These are phyloP conservation scores for Phytophthora megakarya DNA, from an alignment of 352 stramenopile genomes.

Conservation along the genomic window DNA sequence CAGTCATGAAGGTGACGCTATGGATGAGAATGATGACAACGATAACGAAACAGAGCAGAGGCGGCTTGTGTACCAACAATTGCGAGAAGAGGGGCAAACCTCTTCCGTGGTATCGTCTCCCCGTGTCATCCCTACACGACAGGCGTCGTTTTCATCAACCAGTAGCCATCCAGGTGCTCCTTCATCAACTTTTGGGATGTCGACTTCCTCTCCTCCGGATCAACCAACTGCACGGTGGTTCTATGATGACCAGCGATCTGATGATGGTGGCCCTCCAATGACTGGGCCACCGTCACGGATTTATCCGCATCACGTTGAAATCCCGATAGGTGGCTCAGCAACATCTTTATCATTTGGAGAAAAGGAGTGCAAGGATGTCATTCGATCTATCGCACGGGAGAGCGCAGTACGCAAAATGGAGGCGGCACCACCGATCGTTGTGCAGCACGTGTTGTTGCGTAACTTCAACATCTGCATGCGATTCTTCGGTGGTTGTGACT, in stretches of 20 bases:
- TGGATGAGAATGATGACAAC: constrained; percentile 41
- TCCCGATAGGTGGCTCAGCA: constrained; percentile 80
- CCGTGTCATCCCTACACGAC: constrained; percentile 46
- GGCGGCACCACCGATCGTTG: constrained; percentile 59
- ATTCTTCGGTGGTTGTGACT: constrained; percentile 88
- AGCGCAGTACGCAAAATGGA: constrained; percentile 51
- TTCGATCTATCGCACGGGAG: constrained; percentile 74
- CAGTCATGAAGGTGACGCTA: constrained; percentile 35
- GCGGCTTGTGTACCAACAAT: neutral
- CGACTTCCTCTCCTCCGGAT: constrained; percentile 63
- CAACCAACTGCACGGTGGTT: constrained; percentile 83
- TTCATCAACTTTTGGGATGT: constrained; percentile 45
- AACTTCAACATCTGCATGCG: constrained; percentile 90
- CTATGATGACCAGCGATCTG: constrained; percentile 58
- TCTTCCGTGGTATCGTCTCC: constrained; percentile 47
- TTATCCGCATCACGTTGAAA: constrained; percentile 87
- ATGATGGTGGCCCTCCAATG: constrained; percentile 37
- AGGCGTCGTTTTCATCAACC: constrained; percentile 63
- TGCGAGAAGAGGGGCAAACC: constrained; percentile 2
- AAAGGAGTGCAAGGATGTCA: constrained; percentile 76
- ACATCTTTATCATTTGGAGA: constrained; percentile 88
- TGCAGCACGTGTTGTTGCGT: constrained; percentile 81
- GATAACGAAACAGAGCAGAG: constrained; percentile 5
- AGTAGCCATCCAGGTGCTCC: constrained; percentile 51
- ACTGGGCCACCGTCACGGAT: constrained; percentile 74